Conservation (phyloP, 2,329 filamentous ascomycete species). For the Fusarium sp. region DNA sequence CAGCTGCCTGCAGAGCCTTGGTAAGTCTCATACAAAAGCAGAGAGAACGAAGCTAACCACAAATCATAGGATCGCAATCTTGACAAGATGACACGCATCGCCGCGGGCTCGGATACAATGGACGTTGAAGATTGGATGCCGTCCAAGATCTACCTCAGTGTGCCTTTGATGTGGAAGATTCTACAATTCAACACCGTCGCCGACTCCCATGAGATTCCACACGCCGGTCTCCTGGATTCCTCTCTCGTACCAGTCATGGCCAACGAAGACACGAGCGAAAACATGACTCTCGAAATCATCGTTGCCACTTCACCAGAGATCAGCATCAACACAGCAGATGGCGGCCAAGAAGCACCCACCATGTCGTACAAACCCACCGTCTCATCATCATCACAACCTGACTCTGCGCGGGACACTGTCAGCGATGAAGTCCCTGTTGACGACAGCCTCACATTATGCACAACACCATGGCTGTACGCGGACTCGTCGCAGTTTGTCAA, state of each 20-base stretch:
- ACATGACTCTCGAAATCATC: constrained; percentile 59
- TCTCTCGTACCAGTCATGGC: constrained; percentile 51
- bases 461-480: constrained; percentile 57
- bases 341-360: constrained; percentile 61
- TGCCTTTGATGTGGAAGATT: constrained; percentile 65
- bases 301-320: constrained; percentile 64
- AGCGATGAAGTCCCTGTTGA: constrained; percentile 48
- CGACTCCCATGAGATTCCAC: constrained; percentile 50
- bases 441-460: constrained; percentile 54
- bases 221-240: constrained; percentile 55
- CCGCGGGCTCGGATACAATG: constrained; percentile 59
- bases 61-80: constrained; percentile 58
- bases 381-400: constrained; percentile 24
- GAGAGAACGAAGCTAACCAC: constrained; percentile 10
- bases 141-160: constrained; percentile 63
- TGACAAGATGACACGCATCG: constrained; percentile 61
- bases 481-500: constrained; percentile 54
- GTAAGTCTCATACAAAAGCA: constrained; percentile 46
- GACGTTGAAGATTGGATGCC: constrained; percentile 65
- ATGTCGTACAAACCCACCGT: constrained; percentile 49
- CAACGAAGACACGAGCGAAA: constrained; percentile 50
- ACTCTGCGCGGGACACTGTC: constrained; percentile 38
- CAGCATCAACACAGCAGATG: constrained; percentile 62
- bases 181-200: constrained; percentile 59
- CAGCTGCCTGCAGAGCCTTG: constrained; percentile 58